These are phyloP conservation scores for Chernovozyma sophiae-reginae DNA, from an alignment of 1,139 yeast genomes.

Conservation along the genomic window DNA sequence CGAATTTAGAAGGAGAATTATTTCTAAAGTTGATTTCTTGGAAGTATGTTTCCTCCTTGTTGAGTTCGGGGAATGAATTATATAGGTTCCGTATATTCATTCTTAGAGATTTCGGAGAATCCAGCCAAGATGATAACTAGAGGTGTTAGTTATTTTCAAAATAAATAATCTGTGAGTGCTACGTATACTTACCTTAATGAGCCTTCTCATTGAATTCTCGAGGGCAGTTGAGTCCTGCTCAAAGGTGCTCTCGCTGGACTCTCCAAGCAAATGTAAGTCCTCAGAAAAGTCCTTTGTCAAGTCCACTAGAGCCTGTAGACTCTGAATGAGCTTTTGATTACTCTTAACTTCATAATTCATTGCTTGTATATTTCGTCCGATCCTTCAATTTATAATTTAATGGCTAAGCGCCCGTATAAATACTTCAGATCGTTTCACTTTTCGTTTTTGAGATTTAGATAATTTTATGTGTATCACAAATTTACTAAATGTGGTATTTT, in stretches of 20 bases:
- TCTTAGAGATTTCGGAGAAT: neutral
- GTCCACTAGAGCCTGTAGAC: neutral
- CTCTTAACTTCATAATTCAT: neutral
- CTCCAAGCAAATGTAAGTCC: neutral
- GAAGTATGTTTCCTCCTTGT: neutral
- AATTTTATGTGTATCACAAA: too few relatives aligned
- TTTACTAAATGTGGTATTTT: too few relatives aligned
- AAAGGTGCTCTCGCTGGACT: too few relatives aligned
- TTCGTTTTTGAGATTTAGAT: too few relatives aligned
- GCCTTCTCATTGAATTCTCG: constrained; percentile 5
- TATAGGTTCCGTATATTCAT: neutral
- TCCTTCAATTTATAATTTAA: neutral
- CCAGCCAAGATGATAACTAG: neutral
- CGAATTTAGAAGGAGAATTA: neutral
- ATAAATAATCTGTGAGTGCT: too few relatives aligned
- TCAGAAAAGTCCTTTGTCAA: neutral
- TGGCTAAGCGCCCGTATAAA: too few relatives aligned
- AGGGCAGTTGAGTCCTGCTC: neutral
- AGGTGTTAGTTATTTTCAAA: neutral
- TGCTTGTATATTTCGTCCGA: neutral
- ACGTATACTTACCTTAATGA: constrained; percentile 10
- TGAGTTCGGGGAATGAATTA: neutral
- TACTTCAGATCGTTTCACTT: too few relatives aligned
- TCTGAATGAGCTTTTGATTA: neutral
- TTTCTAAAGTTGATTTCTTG: neutral